These are phyloP conservation scores for Eutrema salsugineum DNA, from an alignment of 441 rosid genomes.

Conservation along the genomic window DNA sequence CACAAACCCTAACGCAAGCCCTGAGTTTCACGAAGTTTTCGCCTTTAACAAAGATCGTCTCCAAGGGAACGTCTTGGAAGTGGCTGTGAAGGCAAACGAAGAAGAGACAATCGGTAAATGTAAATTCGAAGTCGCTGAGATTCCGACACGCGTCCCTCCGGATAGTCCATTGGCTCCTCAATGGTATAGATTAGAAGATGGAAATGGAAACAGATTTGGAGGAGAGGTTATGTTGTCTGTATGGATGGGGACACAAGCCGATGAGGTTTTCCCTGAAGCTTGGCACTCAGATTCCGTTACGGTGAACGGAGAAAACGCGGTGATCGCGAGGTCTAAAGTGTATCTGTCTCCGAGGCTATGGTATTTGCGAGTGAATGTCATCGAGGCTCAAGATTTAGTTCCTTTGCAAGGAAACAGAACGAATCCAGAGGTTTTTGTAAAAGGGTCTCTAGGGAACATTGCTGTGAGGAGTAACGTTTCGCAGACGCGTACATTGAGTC, in stretches of 20 bases:
- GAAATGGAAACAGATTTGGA: slow-evolving; percentile 32
- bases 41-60: slow-evolving; percentile 46
- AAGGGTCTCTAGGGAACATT: slow-evolving; percentile 34
- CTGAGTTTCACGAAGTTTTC: slow-evolving; percentile 51
- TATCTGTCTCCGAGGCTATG: slow-evolving; percentile 54
- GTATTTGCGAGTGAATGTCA: slow-evolving; percentile 49
- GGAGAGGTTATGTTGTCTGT: slow-evolving; percentile 54
- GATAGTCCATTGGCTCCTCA: slow-evolving; percentile 55
- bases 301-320: slow-evolving; percentile 35
- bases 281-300: slow-evolving; percentile 48
- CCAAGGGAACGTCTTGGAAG: slow-evolving; percentile 42
- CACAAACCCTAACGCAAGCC: slow-evolving; percentile 37
- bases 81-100: slow-evolving; percentile 42
- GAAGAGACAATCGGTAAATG: slow-evolving; percentile 43
- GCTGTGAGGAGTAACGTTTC: slow-evolving; percentile 44
- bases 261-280: slow-evolving; percentile 48
- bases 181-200: slow-evolving; percentile 48
- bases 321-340: slow-evolving; percentile 44
- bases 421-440: slow-evolving; percentile 28
- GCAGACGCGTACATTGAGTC: slow-evolving; percentile 35
- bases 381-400: slow-evolving; percentile 59
- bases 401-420: slow-evolving; percentile 33
- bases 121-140: slow-evolving; percentile 37
- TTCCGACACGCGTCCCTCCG: slow-evolving; percentile 51
- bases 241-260: slow-evolving; percentile 61